Evolutionary conservation across 805 yeast genomes (phyloP).

Genomic region (Clavispora phyllophila): DNA sequence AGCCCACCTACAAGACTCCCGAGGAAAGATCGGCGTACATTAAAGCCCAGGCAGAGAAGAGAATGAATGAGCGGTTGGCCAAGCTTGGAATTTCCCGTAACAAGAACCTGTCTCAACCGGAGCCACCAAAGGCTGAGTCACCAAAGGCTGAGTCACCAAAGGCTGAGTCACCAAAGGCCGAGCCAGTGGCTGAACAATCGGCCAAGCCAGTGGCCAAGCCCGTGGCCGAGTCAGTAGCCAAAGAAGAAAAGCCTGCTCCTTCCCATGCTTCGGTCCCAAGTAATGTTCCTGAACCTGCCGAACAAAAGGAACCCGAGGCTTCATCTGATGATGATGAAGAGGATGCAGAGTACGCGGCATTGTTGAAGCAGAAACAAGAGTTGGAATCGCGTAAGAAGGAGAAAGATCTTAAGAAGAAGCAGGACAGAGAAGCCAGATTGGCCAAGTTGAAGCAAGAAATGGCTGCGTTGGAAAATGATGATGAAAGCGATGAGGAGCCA

Average conservation of each 20-base stretch:
- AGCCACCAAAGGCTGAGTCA: no score
- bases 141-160: no score
- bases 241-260: conserved; percentile 1
- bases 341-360: conserved; percentile 46
- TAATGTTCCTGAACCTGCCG: conserved; percentile 3
- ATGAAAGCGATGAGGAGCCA: conserved; percentile 13
- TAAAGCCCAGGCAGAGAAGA: conserved; percentile 67
- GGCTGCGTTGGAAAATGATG: conserved; percentile 43
- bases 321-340: conserved; percentile 37
- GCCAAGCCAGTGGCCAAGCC: conserved; percentile 9
- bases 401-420: conserved; percentile 46
- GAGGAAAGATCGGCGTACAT: conserved; percentile 75
- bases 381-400: conserved; percentile 40
- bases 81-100: conserved; percentile 63
- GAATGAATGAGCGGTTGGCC: conserved; percentile 83
- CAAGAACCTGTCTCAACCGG: conserved; percentile 12
- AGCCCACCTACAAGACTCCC: conserved; percentile 37
- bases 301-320: background rate
- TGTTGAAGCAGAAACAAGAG: conserved; percentile 39
- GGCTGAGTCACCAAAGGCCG: conserved; percentile 12
- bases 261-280: conserved; percentile 1
- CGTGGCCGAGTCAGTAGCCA: no score
- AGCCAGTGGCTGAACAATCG: conserved; percentile 2
- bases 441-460: conserved; percentile 56
- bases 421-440: conserved; percentile 55